phyloP scores from a whole-genome alignment of 1,139 yeast genomes.

The Yamadazyma songkhlaensis region DNA sequence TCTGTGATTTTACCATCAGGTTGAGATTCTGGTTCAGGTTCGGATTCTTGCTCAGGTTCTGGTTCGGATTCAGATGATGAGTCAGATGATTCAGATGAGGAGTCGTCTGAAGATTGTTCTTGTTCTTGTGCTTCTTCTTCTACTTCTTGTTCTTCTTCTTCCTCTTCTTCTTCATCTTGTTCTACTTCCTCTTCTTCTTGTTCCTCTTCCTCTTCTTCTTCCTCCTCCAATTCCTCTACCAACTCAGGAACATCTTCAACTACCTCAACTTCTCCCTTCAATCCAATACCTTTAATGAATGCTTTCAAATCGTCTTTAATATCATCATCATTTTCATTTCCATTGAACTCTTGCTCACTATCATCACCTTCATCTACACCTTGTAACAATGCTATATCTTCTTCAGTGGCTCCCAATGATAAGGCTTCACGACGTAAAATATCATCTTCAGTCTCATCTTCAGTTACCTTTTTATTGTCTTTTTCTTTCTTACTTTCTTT shows the following conservation, averaged over 20 bases:
- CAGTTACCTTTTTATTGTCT: no score
- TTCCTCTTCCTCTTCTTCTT: constrained; percentile 24
- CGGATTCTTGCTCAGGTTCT: constrained; percentile 25
- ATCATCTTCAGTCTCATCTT: constrained; percentile 25
- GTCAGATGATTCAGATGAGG: constrained; percentile 10
- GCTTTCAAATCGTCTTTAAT: constrained; percentile 58
- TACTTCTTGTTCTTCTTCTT: constrained; percentile 17
- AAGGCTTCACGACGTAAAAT: constrained; percentile 66
- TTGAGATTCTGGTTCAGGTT: constrained; percentile 18
- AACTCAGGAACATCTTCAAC: constrained; percentile 27
- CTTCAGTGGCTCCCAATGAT: constrained; percentile 66
- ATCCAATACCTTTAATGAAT: constrained; percentile 70
- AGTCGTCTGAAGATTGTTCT: constrained; percentile 14
- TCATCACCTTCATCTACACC: constrained; percentile 54
- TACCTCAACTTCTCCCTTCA: constrained; percentile 41
- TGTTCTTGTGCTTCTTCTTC: constrained; percentile 20
- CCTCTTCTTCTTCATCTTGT: constrained; percentile 18
- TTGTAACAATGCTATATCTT: constrained; percentile 53
- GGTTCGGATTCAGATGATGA: constrained; percentile 12
- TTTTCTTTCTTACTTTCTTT: constrained; percentile 11
- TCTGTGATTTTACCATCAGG: constrained; percentile 44
- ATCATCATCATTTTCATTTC: constrained; percentile 38
- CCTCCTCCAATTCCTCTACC: constrained; percentile 25
- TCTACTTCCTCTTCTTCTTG: constrained; percentile 20
- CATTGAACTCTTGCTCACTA: constrained; percentile 62